These are phyloP conservation scores for Mycena galericulata DNA, from an alignment of 768 basidiomycete genomes.

Conservation along the genomic window DNA sequence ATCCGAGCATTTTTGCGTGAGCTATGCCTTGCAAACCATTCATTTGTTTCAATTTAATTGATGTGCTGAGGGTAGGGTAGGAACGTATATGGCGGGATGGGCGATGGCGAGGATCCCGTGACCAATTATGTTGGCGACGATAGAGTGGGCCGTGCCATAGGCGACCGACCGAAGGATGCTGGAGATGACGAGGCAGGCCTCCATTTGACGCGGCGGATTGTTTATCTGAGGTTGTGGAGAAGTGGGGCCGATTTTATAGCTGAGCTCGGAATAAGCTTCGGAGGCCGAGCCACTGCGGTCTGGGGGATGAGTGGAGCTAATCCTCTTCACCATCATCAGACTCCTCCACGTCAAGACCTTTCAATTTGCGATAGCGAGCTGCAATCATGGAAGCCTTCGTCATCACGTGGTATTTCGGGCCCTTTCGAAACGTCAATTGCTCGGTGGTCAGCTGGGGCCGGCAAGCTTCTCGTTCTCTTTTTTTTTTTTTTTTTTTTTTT, in stretches of 20 bases:
- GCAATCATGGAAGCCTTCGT: constrained; percentile 7
- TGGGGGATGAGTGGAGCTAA: no score
- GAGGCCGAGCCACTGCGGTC: no score
- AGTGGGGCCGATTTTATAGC: no score
- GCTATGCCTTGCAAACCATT: no score
- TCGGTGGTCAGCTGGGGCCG: neutral
- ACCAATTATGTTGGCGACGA: constrained; percentile 1
- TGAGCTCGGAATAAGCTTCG: no score
- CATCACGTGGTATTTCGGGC: neutral
- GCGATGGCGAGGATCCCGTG: constrained; percentile 10
- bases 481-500: neutral
- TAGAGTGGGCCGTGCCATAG: neutral
- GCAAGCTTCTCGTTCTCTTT: neutral
- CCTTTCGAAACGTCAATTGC: constrained; percentile 20
- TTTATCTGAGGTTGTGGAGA: no score
- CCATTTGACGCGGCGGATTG: no score
- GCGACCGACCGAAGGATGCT: no score
- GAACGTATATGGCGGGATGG: constrained; percentile 1
- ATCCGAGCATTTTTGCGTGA: no score
- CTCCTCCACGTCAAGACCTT: neutral
- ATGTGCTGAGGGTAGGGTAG: neutral
- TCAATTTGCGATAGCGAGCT: neutral
- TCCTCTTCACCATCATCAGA: neutral
- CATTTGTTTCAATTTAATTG: no score
- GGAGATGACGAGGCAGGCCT: no score